phyloP scores from a whole-genome alignment of 352 stramenopile genomes.

The Phytophthora sp. region DNA sequence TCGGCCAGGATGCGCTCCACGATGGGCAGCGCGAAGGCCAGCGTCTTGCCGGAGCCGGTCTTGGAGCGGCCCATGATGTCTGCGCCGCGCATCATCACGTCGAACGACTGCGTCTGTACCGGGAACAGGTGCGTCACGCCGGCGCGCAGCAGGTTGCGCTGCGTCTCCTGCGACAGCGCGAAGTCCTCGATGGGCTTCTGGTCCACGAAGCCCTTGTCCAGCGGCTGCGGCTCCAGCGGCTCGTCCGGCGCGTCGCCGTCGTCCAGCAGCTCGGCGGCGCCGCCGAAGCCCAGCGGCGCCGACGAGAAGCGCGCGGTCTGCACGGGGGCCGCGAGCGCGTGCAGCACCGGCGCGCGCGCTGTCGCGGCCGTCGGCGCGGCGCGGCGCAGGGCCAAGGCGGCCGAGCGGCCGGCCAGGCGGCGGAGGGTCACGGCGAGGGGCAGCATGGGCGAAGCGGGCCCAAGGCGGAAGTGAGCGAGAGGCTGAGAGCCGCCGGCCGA shows the following conservation, averaged over 20 bases:
- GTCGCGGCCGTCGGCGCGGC: slow-evolving; percentile 9
- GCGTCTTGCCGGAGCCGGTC: slow-evolving; percentile 84
- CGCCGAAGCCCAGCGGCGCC: slow-evolving; percentile 17
- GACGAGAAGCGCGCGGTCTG: slow-evolving; percentile 25
- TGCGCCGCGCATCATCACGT: slow-evolving; percentile 76
- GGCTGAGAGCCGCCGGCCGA: slow-evolving; percentile 1
- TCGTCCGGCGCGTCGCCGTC: slow-evolving; percentile 49
- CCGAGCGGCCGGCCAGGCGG: slow-evolving; percentile 31
- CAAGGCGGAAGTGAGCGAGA: slow-evolving; percentile 11
- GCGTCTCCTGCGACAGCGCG: slow-evolving; percentile 57
- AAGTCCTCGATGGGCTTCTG: slow-evolving; percentile 80
- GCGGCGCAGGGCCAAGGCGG: slow-evolving; percentile 16
- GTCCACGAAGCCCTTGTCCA: slow-evolving; percentile 63
- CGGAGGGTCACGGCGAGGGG: slow-evolving; percentile 40
- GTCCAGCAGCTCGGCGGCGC: slow-evolving; percentile 21
- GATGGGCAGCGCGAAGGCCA: slow-evolving; percentile 80
- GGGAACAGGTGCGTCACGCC: slow-evolving; percentile 88
- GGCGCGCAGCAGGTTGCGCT: slow-evolving; percentile 59
- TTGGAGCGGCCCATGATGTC: slow-evolving; percentile 88
- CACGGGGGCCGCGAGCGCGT: not conserved
- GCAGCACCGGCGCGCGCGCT: too few species aligned
- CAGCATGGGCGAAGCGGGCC: slow-evolving; percentile 31
- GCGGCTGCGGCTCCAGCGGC: slow-evolving; percentile 55
- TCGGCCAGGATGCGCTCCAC: slow-evolving; percentile 73
- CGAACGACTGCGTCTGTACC: slow-evolving; percentile 84